phyloP scores from a whole-genome alignment of 2,329 filamentous ascomycete genomes.

The Diplodia sapinea region DNA sequence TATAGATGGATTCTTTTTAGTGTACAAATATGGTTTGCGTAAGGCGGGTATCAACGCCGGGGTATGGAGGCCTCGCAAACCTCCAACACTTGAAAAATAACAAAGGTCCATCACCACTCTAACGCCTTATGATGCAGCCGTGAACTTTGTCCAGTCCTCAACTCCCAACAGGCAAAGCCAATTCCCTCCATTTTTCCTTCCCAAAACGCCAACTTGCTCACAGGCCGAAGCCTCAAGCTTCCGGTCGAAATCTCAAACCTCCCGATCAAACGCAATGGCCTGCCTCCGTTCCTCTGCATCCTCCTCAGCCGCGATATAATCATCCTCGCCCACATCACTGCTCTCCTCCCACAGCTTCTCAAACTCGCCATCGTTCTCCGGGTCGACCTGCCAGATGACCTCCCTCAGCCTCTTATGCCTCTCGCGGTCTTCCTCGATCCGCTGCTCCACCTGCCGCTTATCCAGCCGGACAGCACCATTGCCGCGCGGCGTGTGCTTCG shows the following conservation, averaged over 20 bases:
- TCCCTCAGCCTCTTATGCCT: slow-evolving; percentile 90
- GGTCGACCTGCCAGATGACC: slow-evolving; percentile 87
- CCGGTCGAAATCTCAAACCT: not conserved
- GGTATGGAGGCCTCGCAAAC: slow-evolving; percentile 32
- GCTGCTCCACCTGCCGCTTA: slow-evolving; percentile 89
- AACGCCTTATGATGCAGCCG: slow-evolving; percentile 23
- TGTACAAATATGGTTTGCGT: slow-evolving; percentile 45
- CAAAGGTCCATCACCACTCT: slow-evolving; percentile 24
- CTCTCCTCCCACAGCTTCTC: slow-evolving; percentile 84
- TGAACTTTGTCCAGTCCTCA: too few species aligned
- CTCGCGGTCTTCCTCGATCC: slow-evolving; percentile 96
- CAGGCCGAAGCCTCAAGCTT: not conserved
- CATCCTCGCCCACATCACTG: slow-evolving; percentile 86
- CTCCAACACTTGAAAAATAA: slow-evolving; percentile 37
- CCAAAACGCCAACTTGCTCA: slow-evolving; percentile 3
- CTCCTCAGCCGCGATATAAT: slow-evolving; percentile 76
- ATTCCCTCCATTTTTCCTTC: slow-evolving; percentile 9
- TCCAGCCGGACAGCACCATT: slow-evolving; percentile 65
- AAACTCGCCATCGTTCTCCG: slow-evolving; percentile 72
- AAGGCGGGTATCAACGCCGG: slow-evolving; percentile 30
- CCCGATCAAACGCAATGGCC: slow-evolving; percentile 50
- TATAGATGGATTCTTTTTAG: slow-evolving; percentile 41
- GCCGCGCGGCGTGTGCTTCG: slow-evolving; percentile 26
- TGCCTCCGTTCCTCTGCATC: slow-evolving; percentile 66
- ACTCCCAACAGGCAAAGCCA: not conserved